Conservation (phyloP, 495 filamentous ascomycete species). For the Aspergillus mulundensis region DNA sequence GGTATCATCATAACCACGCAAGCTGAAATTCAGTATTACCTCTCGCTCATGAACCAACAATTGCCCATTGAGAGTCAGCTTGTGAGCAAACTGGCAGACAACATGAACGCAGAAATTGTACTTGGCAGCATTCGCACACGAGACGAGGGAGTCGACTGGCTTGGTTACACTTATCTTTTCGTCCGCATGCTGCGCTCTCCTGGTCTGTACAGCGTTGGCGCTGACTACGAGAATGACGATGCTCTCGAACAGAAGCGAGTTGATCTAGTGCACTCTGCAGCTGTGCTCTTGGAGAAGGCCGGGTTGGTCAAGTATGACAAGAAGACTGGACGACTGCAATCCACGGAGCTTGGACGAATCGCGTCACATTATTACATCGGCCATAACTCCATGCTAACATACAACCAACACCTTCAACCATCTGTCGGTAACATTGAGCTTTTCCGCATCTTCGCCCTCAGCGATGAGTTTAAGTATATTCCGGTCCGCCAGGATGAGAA, state of each 20-base stretch:
- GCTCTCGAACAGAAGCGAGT: constrained; percentile 93
- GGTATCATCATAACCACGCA: constrained; percentile 98
- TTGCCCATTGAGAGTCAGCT: constrained; percentile 97
- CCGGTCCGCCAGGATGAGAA: constrained; percentile 97
- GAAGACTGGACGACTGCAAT: constrained; percentile 80
- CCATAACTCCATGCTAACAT: constrained; percentile 91
- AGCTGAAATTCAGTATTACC: constrained; percentile 90
- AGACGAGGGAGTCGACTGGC: constrained; percentile 96
- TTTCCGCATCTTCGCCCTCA: constrained; percentile 96
- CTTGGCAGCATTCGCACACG: constrained; percentile 89
- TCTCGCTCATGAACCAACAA: constrained; percentile 94
- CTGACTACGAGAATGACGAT: constrained; percentile 90
- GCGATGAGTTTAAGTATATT: constrained; percentile 99
- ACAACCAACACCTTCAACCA: constrained; percentile 92
- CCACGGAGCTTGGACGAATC: constrained; percentile 91
- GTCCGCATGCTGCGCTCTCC: constrained; percentile 97
- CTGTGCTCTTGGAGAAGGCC: constrained; percentile 78
- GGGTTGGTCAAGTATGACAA: constrained; percentile 94
- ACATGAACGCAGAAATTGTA: constrained; percentile 95
- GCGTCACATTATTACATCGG: constrained; percentile 98
- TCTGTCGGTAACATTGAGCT: constrained; percentile 87
- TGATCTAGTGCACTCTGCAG: constrained; percentile 92
- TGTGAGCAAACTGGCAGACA: constrained; percentile 88
- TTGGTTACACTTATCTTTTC: constrained; percentile 97
- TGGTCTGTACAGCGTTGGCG: constrained; percentile 90